Conservation (phyloP, 2,329 filamentous ascomycete species). For the Fonsecaea monophora region DNA sequence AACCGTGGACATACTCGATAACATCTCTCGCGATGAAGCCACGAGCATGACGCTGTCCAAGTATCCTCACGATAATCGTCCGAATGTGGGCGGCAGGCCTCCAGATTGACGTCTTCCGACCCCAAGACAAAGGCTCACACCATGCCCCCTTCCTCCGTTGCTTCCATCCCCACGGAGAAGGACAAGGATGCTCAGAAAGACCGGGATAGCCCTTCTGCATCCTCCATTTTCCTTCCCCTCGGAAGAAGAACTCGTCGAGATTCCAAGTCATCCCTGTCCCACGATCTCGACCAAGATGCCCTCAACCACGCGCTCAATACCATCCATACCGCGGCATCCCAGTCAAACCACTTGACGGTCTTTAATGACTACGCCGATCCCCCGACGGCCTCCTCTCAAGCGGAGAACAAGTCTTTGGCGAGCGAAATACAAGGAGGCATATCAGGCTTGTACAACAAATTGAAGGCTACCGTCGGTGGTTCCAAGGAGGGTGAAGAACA, state of each 20-base stretch:
- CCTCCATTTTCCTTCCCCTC: constrained; percentile 53
- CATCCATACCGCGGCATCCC: constrained; percentile 88
- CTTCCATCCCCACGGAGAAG: constrained; percentile 14
- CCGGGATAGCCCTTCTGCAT: constrained; percentile 51
- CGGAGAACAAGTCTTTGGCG: constrained; percentile 73
- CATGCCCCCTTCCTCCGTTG: constrained; percentile 1
- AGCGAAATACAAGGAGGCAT: constrained; percentile 84
- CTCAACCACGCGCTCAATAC: constrained; percentile 80
- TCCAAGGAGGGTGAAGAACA: constrained; percentile 57
- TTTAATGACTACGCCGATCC: constrained; percentile 84
- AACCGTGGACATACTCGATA: not conserved
- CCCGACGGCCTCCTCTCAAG: constrained; percentile 66
- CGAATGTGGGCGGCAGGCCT: constrained; percentile 28
- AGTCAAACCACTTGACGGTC: constrained; percentile 82
- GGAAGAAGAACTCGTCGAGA: constrained; percentile 51
- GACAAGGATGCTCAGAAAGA: constrained; percentile 40
- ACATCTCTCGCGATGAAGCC: constrained; percentile 1
- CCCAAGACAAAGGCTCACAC: not conserved
- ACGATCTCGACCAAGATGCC: constrained; percentile 72
- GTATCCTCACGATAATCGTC: constrained; percentile 18
- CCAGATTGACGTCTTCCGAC: constrained; percentile 19
- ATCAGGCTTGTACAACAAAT: constrained; percentile 84
- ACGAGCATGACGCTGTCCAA: constrained; percentile 29
- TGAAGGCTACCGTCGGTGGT: constrained; percentile 81
- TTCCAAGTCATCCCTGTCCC: constrained; percentile 59